Percentiles rank a stretch among this genome's conserved stretches.
Conservation (phyloP, 2,329 filamentous ascomycete genomes). For the Apiospora malaysiana region DNA sequence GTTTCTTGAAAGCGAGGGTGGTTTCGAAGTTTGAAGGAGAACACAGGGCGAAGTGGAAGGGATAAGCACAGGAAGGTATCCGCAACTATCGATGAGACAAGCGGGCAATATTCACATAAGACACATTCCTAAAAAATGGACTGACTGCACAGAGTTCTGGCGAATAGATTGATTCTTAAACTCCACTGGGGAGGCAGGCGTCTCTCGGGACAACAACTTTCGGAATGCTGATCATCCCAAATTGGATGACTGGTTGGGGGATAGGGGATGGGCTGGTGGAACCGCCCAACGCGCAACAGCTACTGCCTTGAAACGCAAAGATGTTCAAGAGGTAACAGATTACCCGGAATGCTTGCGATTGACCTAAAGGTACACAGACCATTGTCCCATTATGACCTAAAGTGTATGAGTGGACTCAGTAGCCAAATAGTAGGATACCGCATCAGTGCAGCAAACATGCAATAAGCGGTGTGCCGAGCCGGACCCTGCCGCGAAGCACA, state of each 20-base stretch:
- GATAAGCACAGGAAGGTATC: not conserved
- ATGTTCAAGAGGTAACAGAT: not conserved
- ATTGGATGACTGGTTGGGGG: not conserved
- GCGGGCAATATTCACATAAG: not conserved
- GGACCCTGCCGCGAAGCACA: not conserved
- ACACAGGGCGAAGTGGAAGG: not conserved
- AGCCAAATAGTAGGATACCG: not conserved
- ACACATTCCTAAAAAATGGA: not conserved
- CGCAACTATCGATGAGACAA: not conserved
- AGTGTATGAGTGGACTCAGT: not conserved
- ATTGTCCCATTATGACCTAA: not conserved
- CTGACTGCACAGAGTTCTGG: not conserved
- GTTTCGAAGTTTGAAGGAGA: not conserved
- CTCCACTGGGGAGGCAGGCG: not conserved
- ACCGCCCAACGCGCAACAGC: not conserved
- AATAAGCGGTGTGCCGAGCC: not conserved
- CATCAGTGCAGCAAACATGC: not conserved
- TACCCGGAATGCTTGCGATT: not conserved
- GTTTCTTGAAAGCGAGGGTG: not conserved
- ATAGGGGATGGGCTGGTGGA: not conserved
- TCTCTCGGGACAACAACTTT: not conserved
- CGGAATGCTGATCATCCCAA: not conserved
- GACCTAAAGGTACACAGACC: not conserved
- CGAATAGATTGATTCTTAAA: not conserved
- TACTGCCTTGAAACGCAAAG: not conserved